A percentile compares a stretch with the other conserved stretches of the same genome.
Evolutionary conservation across 176 grass and related monocot species (phyloP).

Genomic region (Ensete glaucum): DNA sequence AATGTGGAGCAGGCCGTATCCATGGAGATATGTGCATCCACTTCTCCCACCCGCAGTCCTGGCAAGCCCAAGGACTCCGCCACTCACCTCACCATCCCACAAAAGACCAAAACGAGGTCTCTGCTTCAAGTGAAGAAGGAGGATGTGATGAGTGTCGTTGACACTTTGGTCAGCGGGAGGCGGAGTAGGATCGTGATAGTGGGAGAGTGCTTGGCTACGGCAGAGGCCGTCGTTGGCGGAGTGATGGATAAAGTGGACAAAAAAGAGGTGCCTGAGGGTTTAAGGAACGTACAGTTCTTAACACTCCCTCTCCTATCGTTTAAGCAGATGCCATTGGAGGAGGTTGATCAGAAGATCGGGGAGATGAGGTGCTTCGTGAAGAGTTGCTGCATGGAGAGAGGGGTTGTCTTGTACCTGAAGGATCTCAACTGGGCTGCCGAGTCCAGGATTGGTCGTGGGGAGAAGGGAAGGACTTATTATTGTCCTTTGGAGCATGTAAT

Average conservation of each 20-base stretch:
- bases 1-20: constrained; percentile 81
- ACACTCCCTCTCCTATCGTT: constrained; percentile 42
- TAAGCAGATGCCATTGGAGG: constrained; percentile 36
- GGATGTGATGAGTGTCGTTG: constrained; percentile 52
- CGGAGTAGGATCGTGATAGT: constrained; percentile 50
- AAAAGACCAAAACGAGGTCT: not conserved
- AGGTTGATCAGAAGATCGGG: constrained; percentile 52
- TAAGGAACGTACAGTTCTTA: constrained; percentile 65
- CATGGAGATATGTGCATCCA: constrained; percentile 20
- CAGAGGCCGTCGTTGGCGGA: constrained; percentile 40
- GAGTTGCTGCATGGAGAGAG: constrained; percentile 40
- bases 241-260: constrained; percentile 78
- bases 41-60: constrained; percentile 26
- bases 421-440: constrained; percentile 66
- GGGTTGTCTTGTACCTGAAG: constrained; percentile 48
- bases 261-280: constrained; percentile 40
- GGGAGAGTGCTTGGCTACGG: constrained; percentile 31
- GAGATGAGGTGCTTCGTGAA: constrained; percentile 56
- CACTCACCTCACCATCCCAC: constrained; percentile 44
- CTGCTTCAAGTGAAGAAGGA: not conserved
- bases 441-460: constrained; percentile 21
- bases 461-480: constrained; percentile 34
- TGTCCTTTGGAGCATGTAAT: constrained; percentile 72
- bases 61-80: constrained; percentile 2
- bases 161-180: constrained; percentile 40